Percentiles rank a stretch among this genome's conserved stretches.
Conservation (phyloP, 768 basidiomycete species). For the Mycena filopes region DNA sequence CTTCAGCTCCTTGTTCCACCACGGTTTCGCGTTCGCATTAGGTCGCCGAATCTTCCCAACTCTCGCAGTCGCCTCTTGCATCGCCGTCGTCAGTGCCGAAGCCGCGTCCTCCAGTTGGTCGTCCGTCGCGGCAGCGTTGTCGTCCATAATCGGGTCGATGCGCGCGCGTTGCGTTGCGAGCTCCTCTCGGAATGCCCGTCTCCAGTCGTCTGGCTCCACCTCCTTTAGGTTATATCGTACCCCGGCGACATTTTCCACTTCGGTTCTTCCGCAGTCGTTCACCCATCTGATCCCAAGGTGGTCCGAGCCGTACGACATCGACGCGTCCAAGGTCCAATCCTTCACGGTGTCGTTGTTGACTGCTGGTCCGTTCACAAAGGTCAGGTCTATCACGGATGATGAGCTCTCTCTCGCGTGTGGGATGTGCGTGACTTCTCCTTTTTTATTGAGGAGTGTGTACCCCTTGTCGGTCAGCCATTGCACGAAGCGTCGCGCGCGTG, state of each 20-base stretch:
- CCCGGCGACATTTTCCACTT: slow-evolving; percentile 1
- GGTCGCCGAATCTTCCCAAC: not conserved
- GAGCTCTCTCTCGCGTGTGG: not conserved
- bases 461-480: slow-evolving; percentile 2
- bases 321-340: not conserved
- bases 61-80: slow-evolving; percentile 5
- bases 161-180: not conserved
- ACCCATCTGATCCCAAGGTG: not conserved
- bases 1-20: slow-evolving; percentile 37
- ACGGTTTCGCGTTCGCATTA: slow-evolving; percentile 17
- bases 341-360: not conserved
- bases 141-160: not conserved
- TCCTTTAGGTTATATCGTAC: slow-evolving; percentile 6
- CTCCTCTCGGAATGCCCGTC: not conserved
- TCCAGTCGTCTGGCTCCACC: not conserved
- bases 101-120: slow-evolving; percentile 1
- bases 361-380: not conserved
- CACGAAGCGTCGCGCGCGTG: not conserved
- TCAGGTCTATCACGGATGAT: slow-evolving; percentile 12
- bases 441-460: not conserved
- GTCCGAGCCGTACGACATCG: slow-evolving; percentile 15
- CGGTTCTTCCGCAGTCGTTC: not conserved
- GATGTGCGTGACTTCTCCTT: slow-evolving; percentile 6
- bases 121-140: not conserved
- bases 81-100: not conserved